Base-by-base conservation (phyloP, 768 basidiomycete species). In the Tylopilus felleus region DNA sequence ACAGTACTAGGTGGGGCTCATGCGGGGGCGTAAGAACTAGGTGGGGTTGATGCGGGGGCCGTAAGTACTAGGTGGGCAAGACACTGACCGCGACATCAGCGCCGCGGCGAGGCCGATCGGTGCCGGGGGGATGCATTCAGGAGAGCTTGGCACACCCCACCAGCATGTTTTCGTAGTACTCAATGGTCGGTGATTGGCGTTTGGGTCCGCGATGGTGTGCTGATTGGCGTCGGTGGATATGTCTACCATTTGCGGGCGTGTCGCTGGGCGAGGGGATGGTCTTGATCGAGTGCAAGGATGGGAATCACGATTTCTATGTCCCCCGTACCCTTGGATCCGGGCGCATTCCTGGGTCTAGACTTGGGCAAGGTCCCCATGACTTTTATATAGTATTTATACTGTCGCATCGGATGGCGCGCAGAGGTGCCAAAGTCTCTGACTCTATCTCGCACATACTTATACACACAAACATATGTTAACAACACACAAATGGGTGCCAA, bases 101-200 rank as follows among this genome's bases (percentile, higher is more conserved):
- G 93, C 90, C 2, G 77, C 86, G 1, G 94, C 94, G 8, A 94
- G 95, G 1, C 95, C 95, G 0, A 88, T 98, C 55, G 95, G 95
- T 1, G 97, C 95, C 0, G 95, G 95, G 6, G 95, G 90, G 5
- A 88, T n/a, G 90, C 55, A 83, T 97, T 0, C 87, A 93, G 62
- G 84, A 93, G 1, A 85, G 83, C 3, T 76, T 96, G 39, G 92
- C 93, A 6, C 92, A 95, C 71, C 96, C 96, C 0, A 85, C 95
- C 19, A 94, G 94, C 5, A 95, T 98, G 91, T 99, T 97, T 73
- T 93, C 90, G 57, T 96, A 97, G 70, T 94, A 94, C 91, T 14
- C 94, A 93, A 75, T 93, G 47, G 38, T 21, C 2, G 47, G n/a
- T n/a, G n/a, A n/a, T n/a, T n/a, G n/a, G n/a, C 21, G 16, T 9